These are phyloP conservation scores for Thraustochytrium striatum DNA, from an alignment of 352 stramenopile genomes.

Conservation along the genomic window DNA sequence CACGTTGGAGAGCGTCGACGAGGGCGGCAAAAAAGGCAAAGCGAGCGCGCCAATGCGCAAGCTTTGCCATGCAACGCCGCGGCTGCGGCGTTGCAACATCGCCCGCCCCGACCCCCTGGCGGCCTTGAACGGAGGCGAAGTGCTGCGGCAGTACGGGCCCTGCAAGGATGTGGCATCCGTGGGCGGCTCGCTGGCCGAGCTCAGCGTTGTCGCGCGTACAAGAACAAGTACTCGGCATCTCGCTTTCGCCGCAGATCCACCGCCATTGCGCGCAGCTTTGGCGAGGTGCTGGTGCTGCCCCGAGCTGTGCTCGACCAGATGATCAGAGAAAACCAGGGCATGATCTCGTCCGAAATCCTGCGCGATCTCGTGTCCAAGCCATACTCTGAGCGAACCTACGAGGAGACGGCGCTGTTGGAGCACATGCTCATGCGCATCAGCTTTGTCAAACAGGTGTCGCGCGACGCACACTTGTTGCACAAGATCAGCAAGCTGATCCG, in stretches of 20 bases:
- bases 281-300: slow-evolving; percentile 4
- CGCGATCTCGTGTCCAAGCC: slow-evolving; percentile 20
- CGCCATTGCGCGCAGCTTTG: not conserved
- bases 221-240: not conserved
- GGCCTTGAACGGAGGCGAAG: not conserved
- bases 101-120: not conserved
- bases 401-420: slow-evolving; percentile 2
- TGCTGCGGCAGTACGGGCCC: not conserved
- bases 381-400: not conserved
- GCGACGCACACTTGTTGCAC: not conserved
- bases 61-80: not conserved
- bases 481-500: not conserved
- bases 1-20: too few species aligned
- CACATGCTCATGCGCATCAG: slow-evolving; percentile 31
- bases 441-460: slow-evolving; percentile 38
- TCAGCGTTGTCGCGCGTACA: not conserved
- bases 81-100: not conserved
- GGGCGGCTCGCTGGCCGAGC: not conserved
- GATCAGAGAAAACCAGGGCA: not conserved
- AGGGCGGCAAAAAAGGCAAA: not conserved
- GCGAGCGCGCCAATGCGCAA: not conserved
- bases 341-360: slow-evolving; percentile 12
- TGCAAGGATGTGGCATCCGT: not conserved
- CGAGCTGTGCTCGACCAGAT: not conserved
- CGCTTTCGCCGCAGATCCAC: not conserved